Evolutionary conservation across 2,329 filamentous ascomycete genomes (phyloP).

Genomic region (Monilinia polystroma): DNA sequence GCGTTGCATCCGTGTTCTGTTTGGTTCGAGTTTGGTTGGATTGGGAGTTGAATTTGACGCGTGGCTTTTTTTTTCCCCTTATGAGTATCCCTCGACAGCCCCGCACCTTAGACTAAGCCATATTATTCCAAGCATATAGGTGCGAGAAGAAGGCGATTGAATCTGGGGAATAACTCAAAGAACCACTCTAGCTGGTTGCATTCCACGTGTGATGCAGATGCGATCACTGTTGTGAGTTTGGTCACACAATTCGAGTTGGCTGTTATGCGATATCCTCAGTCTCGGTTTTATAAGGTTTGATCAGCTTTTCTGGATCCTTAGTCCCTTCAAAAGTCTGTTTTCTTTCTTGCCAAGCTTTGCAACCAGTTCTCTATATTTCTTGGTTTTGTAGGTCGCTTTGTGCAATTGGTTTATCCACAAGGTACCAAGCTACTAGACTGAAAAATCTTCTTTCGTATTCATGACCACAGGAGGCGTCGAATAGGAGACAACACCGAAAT

Average conservation of each 20-base stretch:
- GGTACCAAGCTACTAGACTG: too few species aligned
- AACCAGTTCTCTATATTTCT: too few species aligned
- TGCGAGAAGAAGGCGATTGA: not conserved
- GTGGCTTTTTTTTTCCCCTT: not conserved
- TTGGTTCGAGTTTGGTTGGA: not conserved
- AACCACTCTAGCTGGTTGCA: not conserved
- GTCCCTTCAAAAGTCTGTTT: too few species aligned
- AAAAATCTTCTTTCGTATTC: too few species aligned
- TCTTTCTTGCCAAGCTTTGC: too few species aligned
- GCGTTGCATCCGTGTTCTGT: not conserved
- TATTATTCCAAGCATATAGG: not conserved
- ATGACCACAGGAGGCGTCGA: too few species aligned
- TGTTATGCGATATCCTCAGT: too few species aligned
- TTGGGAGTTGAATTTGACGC: not conserved
- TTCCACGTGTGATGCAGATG: not conserved
- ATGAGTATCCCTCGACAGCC: not conserved
- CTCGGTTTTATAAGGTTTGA: too few species aligned
- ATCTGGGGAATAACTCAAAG: not conserved
- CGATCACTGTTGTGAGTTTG: not conserved
- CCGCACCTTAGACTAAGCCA: not conserved
- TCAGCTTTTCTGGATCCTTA: too few species aligned
- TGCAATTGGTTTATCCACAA: too few species aligned
- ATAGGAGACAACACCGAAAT: too few species aligned
- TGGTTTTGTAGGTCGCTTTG: too few species aligned
- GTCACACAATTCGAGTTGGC: not conserved